phyloP scores from a whole-genome alignment of 768 basidiomycete species.

The Coprinellus micaceus region DNA sequence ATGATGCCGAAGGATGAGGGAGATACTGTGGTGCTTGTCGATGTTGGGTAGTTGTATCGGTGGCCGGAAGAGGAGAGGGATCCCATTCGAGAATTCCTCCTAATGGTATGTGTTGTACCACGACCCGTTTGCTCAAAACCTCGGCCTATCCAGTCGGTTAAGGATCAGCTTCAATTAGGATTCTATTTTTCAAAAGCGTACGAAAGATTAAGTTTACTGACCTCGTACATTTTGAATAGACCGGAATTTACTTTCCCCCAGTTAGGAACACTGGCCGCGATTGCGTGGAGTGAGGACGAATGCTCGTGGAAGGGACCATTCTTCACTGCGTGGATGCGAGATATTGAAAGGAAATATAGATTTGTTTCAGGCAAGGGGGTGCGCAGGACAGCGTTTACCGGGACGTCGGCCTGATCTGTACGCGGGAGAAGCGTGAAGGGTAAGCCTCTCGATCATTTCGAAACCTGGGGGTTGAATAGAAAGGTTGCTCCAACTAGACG shows the following conservation, averaged over 20 bases:
- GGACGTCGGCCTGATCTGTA: conserved; percentile 59
- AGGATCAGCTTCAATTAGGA: conserved; percentile 1
- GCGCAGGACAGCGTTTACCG: conserved; percentile 61
- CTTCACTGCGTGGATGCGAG: conserved; percentile 77
- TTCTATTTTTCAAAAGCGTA: conserved; percentile 2
- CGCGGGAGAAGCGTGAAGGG: conserved; percentile 3
- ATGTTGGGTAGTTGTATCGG: neutral
- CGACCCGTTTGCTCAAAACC: conserved; percentile 91
- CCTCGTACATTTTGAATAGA: conserved; percentile 94
- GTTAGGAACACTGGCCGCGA: conserved; percentile 82
- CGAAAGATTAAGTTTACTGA: conserved; percentile 24
- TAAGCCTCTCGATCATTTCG: too few species aligned
- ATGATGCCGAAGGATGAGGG: neutral
- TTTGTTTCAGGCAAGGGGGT: conserved; percentile 62
- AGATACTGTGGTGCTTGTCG: neutral
- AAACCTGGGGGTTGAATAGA: conserved; percentile 2
- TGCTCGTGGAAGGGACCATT: conserved; percentile 88
- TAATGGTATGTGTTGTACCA: conserved; percentile 89
- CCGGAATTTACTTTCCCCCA: conserved; percentile 92
- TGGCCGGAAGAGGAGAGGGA: neutral
- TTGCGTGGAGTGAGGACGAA: conserved; percentile 83
- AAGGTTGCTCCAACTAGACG: conserved; percentile 14
- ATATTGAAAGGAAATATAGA: conserved; percentile 76
- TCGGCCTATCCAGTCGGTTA: conserved; percentile 56
- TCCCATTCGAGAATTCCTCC: conserved; percentile 79